Evolutionary conservation across 1,139 yeast genomes (phyloP), one percentile per base, ranked within the genome.

Genomic region (Protomyces arabidopsidicola): DNA sequence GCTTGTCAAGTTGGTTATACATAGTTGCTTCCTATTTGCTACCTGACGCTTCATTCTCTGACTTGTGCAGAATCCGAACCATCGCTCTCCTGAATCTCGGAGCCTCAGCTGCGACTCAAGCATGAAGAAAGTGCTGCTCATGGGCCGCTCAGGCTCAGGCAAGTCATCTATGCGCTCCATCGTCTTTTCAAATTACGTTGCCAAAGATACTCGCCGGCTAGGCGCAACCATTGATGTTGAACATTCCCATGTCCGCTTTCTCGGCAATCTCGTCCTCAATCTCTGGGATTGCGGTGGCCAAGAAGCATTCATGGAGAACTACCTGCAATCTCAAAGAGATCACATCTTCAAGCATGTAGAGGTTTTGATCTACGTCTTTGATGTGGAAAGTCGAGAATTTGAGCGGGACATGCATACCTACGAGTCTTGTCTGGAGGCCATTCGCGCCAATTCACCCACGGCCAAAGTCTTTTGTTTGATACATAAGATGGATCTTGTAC

Each of bases 201-300:
- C 99, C 0, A 89, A 91, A 72, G 98, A 93, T 72, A 93, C 99
- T 1, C 81, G 98, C 69, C 80, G 98, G 67, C 77, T 93, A 16
- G 98, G 98, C 0, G 98, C 98, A 27, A 93, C 98, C 0, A 91
- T 95, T 67, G 98, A 95, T 72, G 98, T 93, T 31, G 98, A 95
- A 73, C 97, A 93, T 73, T 90, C 98, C 3, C 97, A 93, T 75
- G 78, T 93, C 63, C 79, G 98, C 65, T 91, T 93, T 72, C 78
- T 93, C 66, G 97, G 97, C 3, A 91, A 93, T 73, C 90, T 93
- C 95, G 90, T 97, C 1, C 80, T 93, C 65, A 93, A 93, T 71
- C 78, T 93, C 39, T 91, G 98, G 98, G 99, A 93, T 74, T 93
- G 98, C 76, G 99, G 98, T 69, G 96, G 81, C 2, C 99, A 93